Percentiles rank a stretch among this genome's conserved stretches.
These are phyloP conservation scores for Sporothrix variecibatus DNA, from an alignment of 2,329 filamentous ascomycete genomes.

Conservation along the genomic window DNA sequence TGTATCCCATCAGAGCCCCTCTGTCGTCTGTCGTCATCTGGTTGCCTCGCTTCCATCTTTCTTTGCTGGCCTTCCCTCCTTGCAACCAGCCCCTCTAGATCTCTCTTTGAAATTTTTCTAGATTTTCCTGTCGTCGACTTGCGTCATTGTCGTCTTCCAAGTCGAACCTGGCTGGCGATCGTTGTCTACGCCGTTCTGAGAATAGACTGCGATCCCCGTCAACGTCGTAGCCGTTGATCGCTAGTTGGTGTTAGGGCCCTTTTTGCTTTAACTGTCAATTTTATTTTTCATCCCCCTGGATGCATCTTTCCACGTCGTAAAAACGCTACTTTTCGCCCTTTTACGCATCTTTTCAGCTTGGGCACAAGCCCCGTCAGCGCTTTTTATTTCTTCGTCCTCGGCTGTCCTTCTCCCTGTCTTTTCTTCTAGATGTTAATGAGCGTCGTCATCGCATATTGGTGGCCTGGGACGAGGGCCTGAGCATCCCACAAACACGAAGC, in stretches of 20 bases:
- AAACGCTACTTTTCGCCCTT: background rate
- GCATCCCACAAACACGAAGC: background rate
- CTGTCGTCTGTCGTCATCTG: background rate
- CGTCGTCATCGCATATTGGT: conserved; percentile 9
- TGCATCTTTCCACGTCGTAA: background rate
- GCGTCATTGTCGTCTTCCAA: background rate
- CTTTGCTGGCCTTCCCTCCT: background rate
- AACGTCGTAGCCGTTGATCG: background rate
- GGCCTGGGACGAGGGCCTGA: background rate
- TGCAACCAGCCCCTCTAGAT: background rate
- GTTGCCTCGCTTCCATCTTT: background rate
- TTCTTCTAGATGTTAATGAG: background rate
- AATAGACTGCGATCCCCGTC: background rate
- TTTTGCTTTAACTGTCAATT: conserved; percentile 12
- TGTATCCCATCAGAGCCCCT: background rate
- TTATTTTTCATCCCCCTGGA: conserved; percentile 14
- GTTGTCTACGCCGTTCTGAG: conserved; percentile 2
- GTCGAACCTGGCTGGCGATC: background rate
- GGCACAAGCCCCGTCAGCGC: background rate
- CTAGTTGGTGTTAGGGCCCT: background rate
- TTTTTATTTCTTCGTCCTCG: background rate
- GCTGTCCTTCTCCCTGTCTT: background rate
- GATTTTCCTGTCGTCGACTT: background rate
- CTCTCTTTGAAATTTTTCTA: background rate
- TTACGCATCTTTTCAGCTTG: background rate